These are phyloP conservation scores for Ogataea saltuana DNA, from an alignment of 805 yeast genomes.

Conservation along the genomic window DNA sequence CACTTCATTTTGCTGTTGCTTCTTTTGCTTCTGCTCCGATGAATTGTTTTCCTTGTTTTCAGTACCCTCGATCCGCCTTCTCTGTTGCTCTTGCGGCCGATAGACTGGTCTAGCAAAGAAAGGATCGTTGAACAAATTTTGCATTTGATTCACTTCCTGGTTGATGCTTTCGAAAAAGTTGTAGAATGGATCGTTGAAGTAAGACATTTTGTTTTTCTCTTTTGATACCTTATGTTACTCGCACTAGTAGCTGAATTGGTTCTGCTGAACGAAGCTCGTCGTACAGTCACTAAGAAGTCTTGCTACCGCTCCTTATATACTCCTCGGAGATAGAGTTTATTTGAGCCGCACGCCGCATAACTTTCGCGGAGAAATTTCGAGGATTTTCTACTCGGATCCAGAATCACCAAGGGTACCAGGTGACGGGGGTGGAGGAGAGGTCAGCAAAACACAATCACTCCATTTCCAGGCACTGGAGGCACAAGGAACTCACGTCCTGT, in stretches of 20 bases:
- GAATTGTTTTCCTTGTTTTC: conserved; percentile 9
- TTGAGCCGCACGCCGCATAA: conserved; percentile 8
- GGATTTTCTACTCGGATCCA: too few relatives aligned
- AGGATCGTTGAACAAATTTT: conserved; percentile 35
- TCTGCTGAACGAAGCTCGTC: neutral
- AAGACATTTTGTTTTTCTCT: conserved; percentile 10
- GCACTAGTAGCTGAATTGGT: conserved; percentile 36
- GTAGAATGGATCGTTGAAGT: conserved; percentile 42
- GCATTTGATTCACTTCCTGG: conserved; percentile 42
- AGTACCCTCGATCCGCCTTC: conserved; percentile 8
- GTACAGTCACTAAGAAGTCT: neutral
- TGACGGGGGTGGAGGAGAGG: too few relatives aligned
- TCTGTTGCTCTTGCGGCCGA: conserved; percentile 1
- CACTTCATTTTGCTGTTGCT: conserved; percentile 4
- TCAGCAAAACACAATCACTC: too few relatives aligned
- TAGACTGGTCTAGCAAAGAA: conserved; percentile 16
- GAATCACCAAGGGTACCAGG: too few relatives aligned
- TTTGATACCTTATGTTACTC: conserved; percentile 25
- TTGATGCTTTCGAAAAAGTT: conserved; percentile 44
- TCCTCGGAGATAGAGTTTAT: neutral
- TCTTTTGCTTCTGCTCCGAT: conserved; percentile 4
- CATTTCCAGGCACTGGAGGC: too few relatives aligned
- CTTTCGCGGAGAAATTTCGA: conserved; percentile 5
- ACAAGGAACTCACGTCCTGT: too few relatives aligned
- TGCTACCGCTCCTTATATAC: conserved; percentile 3